Percentiles rank a stretch among this genome's conserved stretches.
phyloP scores from a whole-genome alignment of 257 asterid genomes.

The Nicotiana undulata region DNA sequence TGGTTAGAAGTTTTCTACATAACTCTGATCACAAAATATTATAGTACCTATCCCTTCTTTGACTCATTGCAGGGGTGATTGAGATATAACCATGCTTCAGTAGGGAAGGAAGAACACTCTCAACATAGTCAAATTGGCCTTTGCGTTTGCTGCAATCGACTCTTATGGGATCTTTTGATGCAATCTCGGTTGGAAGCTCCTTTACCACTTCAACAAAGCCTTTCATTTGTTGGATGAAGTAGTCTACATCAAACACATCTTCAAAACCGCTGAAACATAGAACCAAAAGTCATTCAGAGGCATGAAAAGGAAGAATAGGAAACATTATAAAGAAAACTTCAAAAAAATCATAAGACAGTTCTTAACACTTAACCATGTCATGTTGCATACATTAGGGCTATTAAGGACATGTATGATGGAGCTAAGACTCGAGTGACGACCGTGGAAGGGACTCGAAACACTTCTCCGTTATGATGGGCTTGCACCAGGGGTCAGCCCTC shows the following conservation, averaged over 20 bases:
- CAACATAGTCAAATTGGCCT: constrained; percentile 82
- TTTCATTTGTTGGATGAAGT: constrained; percentile 69
- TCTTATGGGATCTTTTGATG: constrained; percentile 75
- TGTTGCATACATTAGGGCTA: too few relatives aligned
- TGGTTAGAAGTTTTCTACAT: background rate
- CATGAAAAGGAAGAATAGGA: background rate
- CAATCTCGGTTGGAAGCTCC: constrained; percentile 78
- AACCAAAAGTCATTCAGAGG: constrained; percentile 4
- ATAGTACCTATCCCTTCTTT: constrained; percentile 86
- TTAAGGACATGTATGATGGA: too few relatives aligned
- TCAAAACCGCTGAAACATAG: constrained; percentile 60
- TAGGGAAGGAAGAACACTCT: constrained; percentile 76
- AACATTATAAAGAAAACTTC: background rate
- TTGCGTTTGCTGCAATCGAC: constrained; percentile 98
- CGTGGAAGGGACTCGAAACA: too few relatives aligned
- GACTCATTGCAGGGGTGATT: constrained; percentile 94
- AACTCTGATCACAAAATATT: background rate
- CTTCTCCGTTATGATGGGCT: too few relatives aligned
- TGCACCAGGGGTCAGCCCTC: too few relatives aligned
- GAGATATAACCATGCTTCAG: constrained; percentile 80
- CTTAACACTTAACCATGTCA: background rate
- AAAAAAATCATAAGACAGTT: background rate
- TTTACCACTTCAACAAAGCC: constrained; percentile 70
- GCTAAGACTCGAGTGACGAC: too few relatives aligned
- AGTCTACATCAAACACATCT: constrained; percentile 88